Conservation (phyloP, 1,284 basidiomycete genomes). For the Rhizoctonia solani region DNA sequence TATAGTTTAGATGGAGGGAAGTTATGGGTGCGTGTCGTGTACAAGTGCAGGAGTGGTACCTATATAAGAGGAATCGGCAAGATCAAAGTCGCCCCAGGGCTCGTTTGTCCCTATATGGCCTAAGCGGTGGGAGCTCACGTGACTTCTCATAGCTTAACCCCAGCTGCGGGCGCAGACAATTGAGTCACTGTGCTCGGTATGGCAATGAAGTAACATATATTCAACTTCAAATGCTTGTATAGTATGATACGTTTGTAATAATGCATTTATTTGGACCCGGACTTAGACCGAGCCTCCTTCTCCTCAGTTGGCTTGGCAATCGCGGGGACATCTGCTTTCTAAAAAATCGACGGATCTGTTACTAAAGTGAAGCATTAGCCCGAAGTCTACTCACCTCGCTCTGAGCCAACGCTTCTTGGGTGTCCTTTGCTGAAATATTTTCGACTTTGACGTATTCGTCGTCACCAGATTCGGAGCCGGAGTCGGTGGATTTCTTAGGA, state of each 20-base stretch:
- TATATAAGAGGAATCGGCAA: constrained; percentile 25
- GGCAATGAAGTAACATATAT: background rate
- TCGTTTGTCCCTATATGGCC: constrained; percentile 1
- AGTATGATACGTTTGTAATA: background rate
- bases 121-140: constrained; percentile 15
- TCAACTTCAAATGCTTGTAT: background rate
- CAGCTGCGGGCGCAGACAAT: background rate
- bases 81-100: constrained; percentile 3
- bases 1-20: background rate
- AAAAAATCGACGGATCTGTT: background rate
- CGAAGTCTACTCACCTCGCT: background rate
- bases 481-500: background rate
- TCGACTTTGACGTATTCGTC: constrained; percentile 25
- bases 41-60: background rate
- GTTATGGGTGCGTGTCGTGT: constrained; percentile 5
- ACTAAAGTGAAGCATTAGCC: background rate
- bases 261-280: background rate
- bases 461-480: constrained; percentile 5
- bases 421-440: background rate
- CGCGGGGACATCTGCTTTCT: constrained; percentile 23
- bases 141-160: background rate
- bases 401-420: constrained; percentile 1
- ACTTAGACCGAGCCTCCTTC: constrained; percentile 15
- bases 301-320: constrained; percentile 19
- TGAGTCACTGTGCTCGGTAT: constrained; percentile 5